Base-by-base conservation (phyloP, 2,329 filamentous ascomycete genomes). In the Colletotrichum sp. region DNA sequence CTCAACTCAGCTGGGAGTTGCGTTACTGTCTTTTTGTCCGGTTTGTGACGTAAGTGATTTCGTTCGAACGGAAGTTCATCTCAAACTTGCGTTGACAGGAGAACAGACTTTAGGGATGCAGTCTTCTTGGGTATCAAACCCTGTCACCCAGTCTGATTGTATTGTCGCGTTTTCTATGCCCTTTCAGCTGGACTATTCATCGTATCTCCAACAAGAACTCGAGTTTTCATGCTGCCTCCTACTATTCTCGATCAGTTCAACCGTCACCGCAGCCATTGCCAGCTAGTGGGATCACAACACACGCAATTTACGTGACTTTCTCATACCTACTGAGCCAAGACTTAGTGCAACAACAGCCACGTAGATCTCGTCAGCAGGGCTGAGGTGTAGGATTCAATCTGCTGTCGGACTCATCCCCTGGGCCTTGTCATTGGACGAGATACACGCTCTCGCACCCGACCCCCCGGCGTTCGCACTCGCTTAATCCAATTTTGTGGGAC, bases 401-500 rank as follows among this genome's bases (percentile, higher is more conserved):
- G 8, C 12, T 34, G 30, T 8, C 30, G 21, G 57, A 60, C 16
- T 12, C 4, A 9, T 28, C n/a, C 36, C 26, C 26, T 26, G 26
- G 26, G 26, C 26, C 26, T 26, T 26, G 26, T 26, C 24, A 49
- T 32, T 62, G 12, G 55, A n/a, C n/a, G n/a, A 68, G 2, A 32
- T 21, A n/a, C 10, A 21, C 21, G 16, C 21, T 63, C n/a, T 69
- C 55, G 65, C 21, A 49, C 32, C n/a, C 66, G 32, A 16, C 8
- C 30, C 59, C 65, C 49, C 18, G 52, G 32, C 55, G 12, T 36
- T 70, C 68, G 68, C 68, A 70, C 57, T 70, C 57, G 68, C 24
- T 36, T 70, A 63, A 52, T 9, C 52, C 26, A 26, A 39, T 60
- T 62, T 13, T 32, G 18, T 70, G 68, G 68, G 36, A 3, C 68